Evolutionary conservation across 805 yeast genomes (phyloP).

Genomic region (Suhomyces tanzawaensis): DNA sequence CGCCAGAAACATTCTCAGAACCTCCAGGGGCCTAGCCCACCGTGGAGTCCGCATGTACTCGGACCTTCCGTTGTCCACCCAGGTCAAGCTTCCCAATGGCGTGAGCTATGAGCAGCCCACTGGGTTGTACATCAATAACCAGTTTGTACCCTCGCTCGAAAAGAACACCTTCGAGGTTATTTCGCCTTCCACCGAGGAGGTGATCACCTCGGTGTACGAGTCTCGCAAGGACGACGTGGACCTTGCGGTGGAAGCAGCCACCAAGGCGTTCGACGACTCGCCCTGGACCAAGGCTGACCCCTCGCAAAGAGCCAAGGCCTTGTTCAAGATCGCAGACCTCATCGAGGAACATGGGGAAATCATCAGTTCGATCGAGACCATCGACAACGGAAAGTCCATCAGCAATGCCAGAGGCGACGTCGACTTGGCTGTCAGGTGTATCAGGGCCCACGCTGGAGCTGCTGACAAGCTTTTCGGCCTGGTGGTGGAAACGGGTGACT

Average conservation of each 20-base stretch:
- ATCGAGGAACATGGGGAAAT: slow-evolving; percentile 52
- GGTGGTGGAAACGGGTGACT: slow-evolving; percentile 40
- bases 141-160: slow-evolving; percentile 59
- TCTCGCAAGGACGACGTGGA: slow-evolving; percentile 79
- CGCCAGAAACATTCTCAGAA: not conserved
- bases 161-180: slow-evolving; percentile 57
- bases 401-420: slow-evolving; percentile 50
- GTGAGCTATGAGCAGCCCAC: slow-evolving; percentile 72
- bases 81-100: slow-evolving; percentile 68
- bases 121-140: slow-evolving; percentile 85
- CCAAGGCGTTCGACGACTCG: slow-evolving; percentile 60
- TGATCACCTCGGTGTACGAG: slow-evolving; percentile 64
- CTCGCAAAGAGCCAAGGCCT: slow-evolving; percentile 55
- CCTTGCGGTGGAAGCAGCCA: slow-evolving; percentile 81
- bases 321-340: slow-evolving; percentile 72
- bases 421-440: slow-evolving; percentile 41
- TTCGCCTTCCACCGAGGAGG: slow-evolving; percentile 69
- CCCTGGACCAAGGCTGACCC: slow-evolving; percentile 72
- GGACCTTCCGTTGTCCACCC: not conserved
- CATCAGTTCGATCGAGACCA: slow-evolving; percentile 54
- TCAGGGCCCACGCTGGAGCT: slow-evolving; percentile 59
- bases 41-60: not conserved
- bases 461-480: slow-evolving; percentile 54
- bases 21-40: not conserved
- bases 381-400: slow-evolving; percentile 48